Percentiles rank a stretch among this genome's conserved stretches.
Evolutionary conservation across 2,329 filamentous ascomycete genomes (phyloP).

Genomic region (Pseudogymnoascus sp.): DNA sequence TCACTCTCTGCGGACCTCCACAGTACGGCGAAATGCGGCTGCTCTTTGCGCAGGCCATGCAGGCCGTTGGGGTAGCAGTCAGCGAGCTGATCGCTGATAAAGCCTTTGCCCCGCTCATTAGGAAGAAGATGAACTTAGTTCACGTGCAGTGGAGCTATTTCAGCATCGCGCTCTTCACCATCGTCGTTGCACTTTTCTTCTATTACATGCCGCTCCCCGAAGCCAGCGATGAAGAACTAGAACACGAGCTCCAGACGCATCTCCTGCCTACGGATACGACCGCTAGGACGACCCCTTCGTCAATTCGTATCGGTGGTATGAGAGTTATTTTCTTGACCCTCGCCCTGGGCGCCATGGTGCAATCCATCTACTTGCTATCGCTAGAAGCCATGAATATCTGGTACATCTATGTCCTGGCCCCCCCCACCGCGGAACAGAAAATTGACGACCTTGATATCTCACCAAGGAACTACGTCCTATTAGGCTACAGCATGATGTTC

Average conservation of each 20-base stretch:
- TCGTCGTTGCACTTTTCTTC: slow-evolving; percentile 60
- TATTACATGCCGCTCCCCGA: slow-evolving; percentile 62
- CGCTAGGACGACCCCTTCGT: not conserved
- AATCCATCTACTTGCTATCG: slow-evolving; percentile 26
- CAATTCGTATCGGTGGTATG: slow-evolving; percentile 13
- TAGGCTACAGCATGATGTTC: slow-evolving; percentile 67
- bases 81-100: slow-evolving; percentile 65
- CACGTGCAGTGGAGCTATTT: slow-evolving; percentile 82
- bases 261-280: slow-evolving; percentile 14
- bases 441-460: slow-evolving; percentile 3
- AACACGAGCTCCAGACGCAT: slow-evolving; percentile 41
- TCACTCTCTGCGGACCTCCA: slow-evolving; percentile 63
- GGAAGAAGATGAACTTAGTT: slow-evolving; percentile 47
- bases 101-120: slow-evolving; percentile 60
- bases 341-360: slow-evolving; percentile 42
- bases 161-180: slow-evolving; percentile 69
- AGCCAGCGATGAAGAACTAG: slow-evolving; percentile 47
- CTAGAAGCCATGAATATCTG: slow-evolving; percentile 22
- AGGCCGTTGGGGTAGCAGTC: slow-evolving; percentile 66
- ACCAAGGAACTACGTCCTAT: slow-evolving; percentile 43
- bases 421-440: no score
- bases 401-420: slow-evolving; percentile 25
- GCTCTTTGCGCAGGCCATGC: slow-evolving; percentile 66
- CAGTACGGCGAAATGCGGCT: slow-evolving; percentile 68
- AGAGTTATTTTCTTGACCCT: slow-evolving; percentile 37